Conservation (phyloP, 805 yeast genomes). For the Starmera quercuum region DNA sequence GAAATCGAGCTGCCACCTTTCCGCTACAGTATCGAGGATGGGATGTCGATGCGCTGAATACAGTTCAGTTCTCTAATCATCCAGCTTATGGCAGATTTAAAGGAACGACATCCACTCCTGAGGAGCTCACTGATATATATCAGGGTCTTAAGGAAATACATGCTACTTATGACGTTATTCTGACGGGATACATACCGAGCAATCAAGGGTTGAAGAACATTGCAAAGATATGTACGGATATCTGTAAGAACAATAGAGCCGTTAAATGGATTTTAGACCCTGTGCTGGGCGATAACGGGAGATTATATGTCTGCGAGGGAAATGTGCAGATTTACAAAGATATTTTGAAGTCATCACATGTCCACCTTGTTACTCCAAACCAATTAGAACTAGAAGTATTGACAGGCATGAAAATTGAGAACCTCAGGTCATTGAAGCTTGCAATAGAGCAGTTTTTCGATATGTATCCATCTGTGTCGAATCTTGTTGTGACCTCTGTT, state of each 20-base stretch:
- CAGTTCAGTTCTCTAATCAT: slow-evolving; percentile 86
- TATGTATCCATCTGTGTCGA: slow-evolving; percentile 35
- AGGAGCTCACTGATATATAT: slow-evolving; percentile 40
- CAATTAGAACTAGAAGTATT: slow-evolving; percentile 66
- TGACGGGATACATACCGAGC: slow-evolving; percentile 77
- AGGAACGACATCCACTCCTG: slow-evolving; percentile 46
- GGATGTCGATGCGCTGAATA: slow-evolving; percentile 88
- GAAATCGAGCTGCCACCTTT: slow-evolving; percentile 84
- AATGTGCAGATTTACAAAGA: slow-evolving; percentile 45
- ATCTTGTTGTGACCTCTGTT: slow-evolving; percentile 56
- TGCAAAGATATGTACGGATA: slow-evolving; percentile 29
- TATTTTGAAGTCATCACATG: slow-evolving; percentile 33
- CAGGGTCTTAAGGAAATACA: slow-evolving; percentile 45
- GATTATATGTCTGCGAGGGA: slow-evolving; percentile 59
- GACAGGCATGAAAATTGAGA: slow-evolving; percentile 35
- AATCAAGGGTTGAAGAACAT: slow-evolving; percentile 47
- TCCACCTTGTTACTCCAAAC: slow-evolving; percentile 59
- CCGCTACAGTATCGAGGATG: slow-evolving; percentile 83
- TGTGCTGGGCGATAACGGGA: slow-evolving; percentile 87
- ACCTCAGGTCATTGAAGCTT: slow-evolving; percentile 26
- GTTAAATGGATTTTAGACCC: slow-evolving; percentile 76
- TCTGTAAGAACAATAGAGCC: slow-evolving; percentile 20
- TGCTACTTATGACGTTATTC: slow-evolving; percentile 50
- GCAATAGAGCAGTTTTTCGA: slow-evolving; percentile 36
- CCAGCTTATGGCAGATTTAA: slow-evolving; percentile 74